A percentile compares a stretch with the other conserved stretches of the same genome.
phyloP scores from a whole-genome alignment of 1,284 basidiomycete species.

The Erythrobasidium hasegawianum region DNA sequence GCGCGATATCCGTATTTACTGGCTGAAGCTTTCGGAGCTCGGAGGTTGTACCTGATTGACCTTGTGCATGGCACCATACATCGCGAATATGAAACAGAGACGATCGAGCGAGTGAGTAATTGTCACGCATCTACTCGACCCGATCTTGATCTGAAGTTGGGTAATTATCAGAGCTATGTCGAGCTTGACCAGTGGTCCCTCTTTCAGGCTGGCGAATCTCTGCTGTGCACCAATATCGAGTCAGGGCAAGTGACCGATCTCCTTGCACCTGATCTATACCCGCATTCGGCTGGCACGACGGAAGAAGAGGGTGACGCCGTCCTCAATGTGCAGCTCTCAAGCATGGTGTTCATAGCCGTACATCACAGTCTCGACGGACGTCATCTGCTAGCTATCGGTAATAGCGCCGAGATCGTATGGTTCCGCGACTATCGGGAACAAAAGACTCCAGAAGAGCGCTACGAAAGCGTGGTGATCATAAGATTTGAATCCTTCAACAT shows the following conservation, averaged over 20 bases:
- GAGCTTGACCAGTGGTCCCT: conserved; percentile 29
- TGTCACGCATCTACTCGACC: neutral
- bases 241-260: neutral
- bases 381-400: conserved; percentile 15
- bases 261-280: neutral
- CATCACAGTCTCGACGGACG: conserved; percentile 28
- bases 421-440: conserved; percentile 19
- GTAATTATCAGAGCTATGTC: conserved; percentile 9
- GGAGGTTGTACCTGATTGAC: conserved; percentile 11
- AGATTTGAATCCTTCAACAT: conserved; percentile 4
- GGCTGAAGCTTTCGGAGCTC: neutral
- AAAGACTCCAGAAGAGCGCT: neutral
- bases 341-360: conserved; percentile 8
- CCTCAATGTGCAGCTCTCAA: neutral
- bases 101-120: neutral
- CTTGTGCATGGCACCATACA: conserved; percentile 5
- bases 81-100: neutral
- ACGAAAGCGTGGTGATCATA: conserved; percentile 4
- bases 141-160: neutral
- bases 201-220: conserved; percentile 7
- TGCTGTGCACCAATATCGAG: conserved; percentile 1
- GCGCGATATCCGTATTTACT: conserved; percentile 21
- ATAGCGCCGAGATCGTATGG: conserved; percentile 19
- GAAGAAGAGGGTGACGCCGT: neutral
- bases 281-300: neutral